phyloP scores from a whole-genome alignment of 2,329 filamentous ascomycete species.

The Colletotrichum sp. region DNA sequence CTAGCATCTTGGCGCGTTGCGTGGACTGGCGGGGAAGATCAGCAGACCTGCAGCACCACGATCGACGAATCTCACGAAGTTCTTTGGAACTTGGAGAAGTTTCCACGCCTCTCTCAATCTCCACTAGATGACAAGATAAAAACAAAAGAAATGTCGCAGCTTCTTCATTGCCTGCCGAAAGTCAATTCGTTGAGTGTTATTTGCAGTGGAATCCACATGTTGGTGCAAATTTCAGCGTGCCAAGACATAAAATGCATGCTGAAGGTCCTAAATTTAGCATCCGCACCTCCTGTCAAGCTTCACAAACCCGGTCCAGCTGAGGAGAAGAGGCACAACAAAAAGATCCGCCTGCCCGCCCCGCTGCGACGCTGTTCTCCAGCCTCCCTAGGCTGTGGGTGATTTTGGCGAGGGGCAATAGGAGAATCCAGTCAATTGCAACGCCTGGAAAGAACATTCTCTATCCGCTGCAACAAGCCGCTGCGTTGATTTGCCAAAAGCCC shows the following conservation, averaged over 20 bases:
- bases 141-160: background rate
- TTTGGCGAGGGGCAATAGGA: background rate
- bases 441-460: background rate
- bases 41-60: background rate
- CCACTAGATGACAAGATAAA: background rate
- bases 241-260: background rate
- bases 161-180: background rate
- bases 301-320: background rate
- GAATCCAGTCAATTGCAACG: background rate
- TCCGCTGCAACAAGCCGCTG: background rate
- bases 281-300: background rate
- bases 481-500: background rate
- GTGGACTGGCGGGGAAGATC: background rate
- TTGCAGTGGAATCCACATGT: background rate
- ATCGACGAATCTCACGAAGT: background rate
- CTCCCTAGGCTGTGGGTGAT: background rate
- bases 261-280: constrained; percentile 17
- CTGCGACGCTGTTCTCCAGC: background rate
- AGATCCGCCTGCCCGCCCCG: background rate
- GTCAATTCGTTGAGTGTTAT: background rate
- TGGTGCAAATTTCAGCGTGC: background rate
- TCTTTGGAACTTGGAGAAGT: background rate
- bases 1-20: background rate
- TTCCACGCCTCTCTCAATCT: background rate
- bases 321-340: background rate